Conservation (phyloP, 164 flowering plant genomes). For the Malania oleifera region DNA sequence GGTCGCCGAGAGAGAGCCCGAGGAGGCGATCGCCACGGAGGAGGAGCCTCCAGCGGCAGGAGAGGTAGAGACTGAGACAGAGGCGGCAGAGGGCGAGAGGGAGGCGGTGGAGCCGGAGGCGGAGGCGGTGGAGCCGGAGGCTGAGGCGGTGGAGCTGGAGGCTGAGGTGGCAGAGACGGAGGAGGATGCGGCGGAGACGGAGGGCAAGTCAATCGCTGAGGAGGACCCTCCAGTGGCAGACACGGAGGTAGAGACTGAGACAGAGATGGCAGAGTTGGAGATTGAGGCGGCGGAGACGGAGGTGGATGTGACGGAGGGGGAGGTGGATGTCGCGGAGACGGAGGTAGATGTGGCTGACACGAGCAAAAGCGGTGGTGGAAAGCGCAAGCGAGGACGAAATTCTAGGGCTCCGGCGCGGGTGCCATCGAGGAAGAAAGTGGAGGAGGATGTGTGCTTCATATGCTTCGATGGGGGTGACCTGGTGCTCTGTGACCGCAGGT, state of each 20-base stretch:
- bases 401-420: constrained; percentile 20
- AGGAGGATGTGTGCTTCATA: constrained; percentile 75
- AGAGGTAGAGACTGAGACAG: too few species aligned
- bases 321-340: constrained; percentile 13
- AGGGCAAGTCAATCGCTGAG: neutral
- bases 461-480: constrained; percentile 97
- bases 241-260: neutral
- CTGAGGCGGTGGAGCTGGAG: constrained; percentile 6
- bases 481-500: constrained; percentile 93
- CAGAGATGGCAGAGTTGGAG: neutral
- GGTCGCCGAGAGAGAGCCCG: too few species aligned
- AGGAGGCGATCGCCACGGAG: too few species aligned
- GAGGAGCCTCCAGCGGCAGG: too few species aligned
- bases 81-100: too few species aligned
- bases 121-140: neutral
- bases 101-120: neutral
- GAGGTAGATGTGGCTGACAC: constrained; percentile 20
- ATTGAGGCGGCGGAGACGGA: constrained; percentile 15
- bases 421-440: constrained; percentile 31
- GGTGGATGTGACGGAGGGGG: constrained; percentile 22
- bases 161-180: constrained; percentile 4
- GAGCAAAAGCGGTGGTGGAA: constrained; percentile 24
- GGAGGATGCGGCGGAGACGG: constrained; percentile 1
- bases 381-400: constrained; percentile 43
- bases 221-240: constrained; percentile 13